Evolutionary conservation across 1,284 basidiomycete species (phyloP).

Genomic region (Naganishia sp.): DNA sequence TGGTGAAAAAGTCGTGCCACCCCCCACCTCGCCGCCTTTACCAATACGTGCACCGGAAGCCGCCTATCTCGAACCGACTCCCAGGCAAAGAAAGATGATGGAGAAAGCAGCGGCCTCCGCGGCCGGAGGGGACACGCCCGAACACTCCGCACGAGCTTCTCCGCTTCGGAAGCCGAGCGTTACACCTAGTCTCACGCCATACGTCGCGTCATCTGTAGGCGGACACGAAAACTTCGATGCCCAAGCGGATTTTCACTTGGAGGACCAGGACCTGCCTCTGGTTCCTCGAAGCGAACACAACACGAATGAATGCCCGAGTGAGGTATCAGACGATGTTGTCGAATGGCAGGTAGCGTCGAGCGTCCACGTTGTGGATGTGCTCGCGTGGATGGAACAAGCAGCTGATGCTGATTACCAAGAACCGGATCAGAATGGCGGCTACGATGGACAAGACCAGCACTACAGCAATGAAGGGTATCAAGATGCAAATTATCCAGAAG

Average conservation of each 20-base stretch:
- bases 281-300: constrained; percentile 30
- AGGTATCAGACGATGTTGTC: constrained; percentile 26
- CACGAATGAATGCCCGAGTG: constrained; percentile 26
- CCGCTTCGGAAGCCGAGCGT: constrained; percentile 17
- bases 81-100: constrained; percentile 25
- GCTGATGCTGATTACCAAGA: constrained; percentile 12
- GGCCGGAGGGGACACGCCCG: constrained; percentile 8
- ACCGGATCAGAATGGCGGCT: constrained; percentile 17
- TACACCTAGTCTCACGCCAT: constrained; percentile 21
- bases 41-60: constrained; percentile 27
- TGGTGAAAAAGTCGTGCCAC: constrained; percentile 26
- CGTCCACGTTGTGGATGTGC: constrained; percentile 10
- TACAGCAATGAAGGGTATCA: constrained; percentile 15
- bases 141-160: background rate
- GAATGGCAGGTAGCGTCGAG: constrained; percentile 24
- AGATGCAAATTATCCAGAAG: constrained; percentile 12
- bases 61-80: constrained; percentile 24
- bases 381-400: constrained; percentile 18
- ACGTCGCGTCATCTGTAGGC: constrained; percentile 17
- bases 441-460: constrained; percentile 11
- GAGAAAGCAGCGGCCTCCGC: constrained; percentile 17
- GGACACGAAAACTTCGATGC: constrained; percentile 10
- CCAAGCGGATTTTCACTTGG: constrained; percentile 29
- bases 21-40: constrained; percentile 20
- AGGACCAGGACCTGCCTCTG: constrained; percentile 30